Percentiles rank a stretch among this genome's conserved stretches.
Conservation (phyloP, 441 rosid species). For the Gossypium aridum region DNA sequence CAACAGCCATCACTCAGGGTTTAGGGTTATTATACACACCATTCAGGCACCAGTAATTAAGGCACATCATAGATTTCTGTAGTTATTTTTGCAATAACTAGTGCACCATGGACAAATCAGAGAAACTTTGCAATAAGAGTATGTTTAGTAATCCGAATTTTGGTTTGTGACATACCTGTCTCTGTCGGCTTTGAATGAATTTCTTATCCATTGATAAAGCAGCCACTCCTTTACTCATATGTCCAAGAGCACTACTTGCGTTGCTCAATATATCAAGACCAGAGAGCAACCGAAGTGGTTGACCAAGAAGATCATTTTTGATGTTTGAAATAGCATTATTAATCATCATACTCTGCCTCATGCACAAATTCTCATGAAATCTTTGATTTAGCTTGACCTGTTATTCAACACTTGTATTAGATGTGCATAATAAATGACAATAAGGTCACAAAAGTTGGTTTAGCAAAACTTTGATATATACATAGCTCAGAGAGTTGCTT, state of each 20-base stretch:
- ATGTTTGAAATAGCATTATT: conserved; percentile 70
- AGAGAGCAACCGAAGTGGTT: conserved; percentile 93
- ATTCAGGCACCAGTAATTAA: background rate
- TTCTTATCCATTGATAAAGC: conserved; percentile 98
- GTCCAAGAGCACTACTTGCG: conserved; percentile 99
- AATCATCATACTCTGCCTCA: conserved; percentile 93
- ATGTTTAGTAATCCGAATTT: conserved; percentile 1
- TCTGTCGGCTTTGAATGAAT: conserved; percentile 91
- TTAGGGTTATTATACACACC: background rate
- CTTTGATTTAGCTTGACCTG: conserved; percentile 87
- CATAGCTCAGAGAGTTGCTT: background rate
- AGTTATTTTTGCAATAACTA: conserved; percentile 1
- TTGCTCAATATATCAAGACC: conserved; percentile 98
- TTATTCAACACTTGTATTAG: conserved; percentile 13
- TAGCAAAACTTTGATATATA: background rate
- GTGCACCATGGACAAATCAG: background rate
- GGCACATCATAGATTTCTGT: background rate
- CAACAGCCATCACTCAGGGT: background rate
- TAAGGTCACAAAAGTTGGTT: background rate
- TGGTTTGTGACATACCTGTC: conserved; percentile 58
- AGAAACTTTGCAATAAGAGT: background rate
- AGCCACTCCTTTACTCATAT: conserved; percentile 99
- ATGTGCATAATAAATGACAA: conserved; percentile 7
- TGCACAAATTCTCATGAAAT: conserved; percentile 71
- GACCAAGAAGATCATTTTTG: conserved; percentile 92